phyloP scores from a whole-genome alignment of 495 filamentous ascomycete species.

The Corynascus novoguineensis region DNA sequence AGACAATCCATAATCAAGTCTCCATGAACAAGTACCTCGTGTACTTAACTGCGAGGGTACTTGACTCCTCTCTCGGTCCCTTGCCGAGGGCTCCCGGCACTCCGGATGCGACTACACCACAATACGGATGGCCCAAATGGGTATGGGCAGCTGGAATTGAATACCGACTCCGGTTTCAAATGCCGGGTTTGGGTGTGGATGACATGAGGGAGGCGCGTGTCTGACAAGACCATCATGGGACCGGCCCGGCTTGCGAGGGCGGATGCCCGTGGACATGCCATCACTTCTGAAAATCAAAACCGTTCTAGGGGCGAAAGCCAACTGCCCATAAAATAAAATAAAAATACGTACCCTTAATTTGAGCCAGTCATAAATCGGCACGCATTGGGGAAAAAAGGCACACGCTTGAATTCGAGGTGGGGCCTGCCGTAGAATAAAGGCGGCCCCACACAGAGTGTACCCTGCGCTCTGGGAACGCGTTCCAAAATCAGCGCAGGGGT shows the following conservation, averaged over 20 bases:
- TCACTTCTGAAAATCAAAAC: neutral
- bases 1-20: conserved; percentile 4
- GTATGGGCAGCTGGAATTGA: conserved; percentile 1
- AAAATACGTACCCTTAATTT: neutral
- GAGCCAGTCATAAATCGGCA: conserved; percentile 17
- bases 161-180: neutral
- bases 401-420: conserved; percentile 12
- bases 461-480: conserved; percentile 10
- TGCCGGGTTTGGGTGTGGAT: neutral
- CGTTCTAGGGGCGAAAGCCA: neutral
- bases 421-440: neutral
- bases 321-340: neutral
- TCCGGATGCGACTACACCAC: conserved; percentile 9
- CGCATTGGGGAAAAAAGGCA: conserved; percentile 6
- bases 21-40: conserved; percentile 15
- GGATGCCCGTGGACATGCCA: neutral
- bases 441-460: conserved; percentile 10
- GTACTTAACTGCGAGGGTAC: too few species aligned
- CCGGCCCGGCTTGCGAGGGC: neutral
- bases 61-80: too few species aligned
- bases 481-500: conserved; percentile 18
- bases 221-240: neutral
- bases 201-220: neutral
- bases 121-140: too few species aligned
- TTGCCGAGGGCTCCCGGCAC: conserved; percentile 3